Conservation (phyloP, 2,329 filamentous ascomycete species). For the Eutypa lata region DNA sequence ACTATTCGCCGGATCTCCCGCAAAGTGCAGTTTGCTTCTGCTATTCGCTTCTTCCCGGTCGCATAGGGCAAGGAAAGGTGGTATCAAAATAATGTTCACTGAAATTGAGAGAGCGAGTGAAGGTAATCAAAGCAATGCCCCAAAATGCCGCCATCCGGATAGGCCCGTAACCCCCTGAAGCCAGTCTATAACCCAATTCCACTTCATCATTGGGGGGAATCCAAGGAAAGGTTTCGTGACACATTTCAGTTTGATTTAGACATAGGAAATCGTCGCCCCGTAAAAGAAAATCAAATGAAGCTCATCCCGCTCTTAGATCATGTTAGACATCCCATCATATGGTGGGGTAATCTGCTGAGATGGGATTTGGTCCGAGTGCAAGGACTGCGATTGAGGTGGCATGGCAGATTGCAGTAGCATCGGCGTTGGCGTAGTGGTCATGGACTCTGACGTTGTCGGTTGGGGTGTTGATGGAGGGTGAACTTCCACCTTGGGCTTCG, state of each 20-base stretch:
- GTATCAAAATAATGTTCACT: too few species aligned
- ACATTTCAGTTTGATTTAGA: conserved; percentile 19
- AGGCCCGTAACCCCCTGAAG: conserved; percentile 11
- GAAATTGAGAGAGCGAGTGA: conserved; percentile 1
- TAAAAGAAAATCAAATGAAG: conserved; percentile 1
- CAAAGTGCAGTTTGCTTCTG: neutral
- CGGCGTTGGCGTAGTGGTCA: conserved; percentile 37
- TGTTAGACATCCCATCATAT: conserved; percentile 40
- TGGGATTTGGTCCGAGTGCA: conserved; percentile 26
- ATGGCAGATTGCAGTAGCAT: conserved; percentile 24
- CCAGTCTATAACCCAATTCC: conserved; percentile 26
- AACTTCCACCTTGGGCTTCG: conserved; percentile 46
- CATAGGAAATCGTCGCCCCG: conserved; percentile 5
- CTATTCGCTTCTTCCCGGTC: neutral
- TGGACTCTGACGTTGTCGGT: conserved; percentile 33
- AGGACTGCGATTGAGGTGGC: conserved; percentile 23
- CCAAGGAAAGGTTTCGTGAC: conserved; percentile 23
- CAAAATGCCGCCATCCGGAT: conserved; percentile 8
- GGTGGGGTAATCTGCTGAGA: conserved; percentile 30
- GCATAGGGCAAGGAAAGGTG: neutral
- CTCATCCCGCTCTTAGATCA: conserved; percentile 36
- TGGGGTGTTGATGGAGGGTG: conserved; percentile 40
- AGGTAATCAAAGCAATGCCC: conserved; percentile 9
- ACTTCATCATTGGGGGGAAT: conserved; percentile 18
- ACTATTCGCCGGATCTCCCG: too few species aligned